Evolutionary conservation across 2,329 filamentous ascomycete species (phyloP).

Genomic region (Aspergillus terreus): DNA sequence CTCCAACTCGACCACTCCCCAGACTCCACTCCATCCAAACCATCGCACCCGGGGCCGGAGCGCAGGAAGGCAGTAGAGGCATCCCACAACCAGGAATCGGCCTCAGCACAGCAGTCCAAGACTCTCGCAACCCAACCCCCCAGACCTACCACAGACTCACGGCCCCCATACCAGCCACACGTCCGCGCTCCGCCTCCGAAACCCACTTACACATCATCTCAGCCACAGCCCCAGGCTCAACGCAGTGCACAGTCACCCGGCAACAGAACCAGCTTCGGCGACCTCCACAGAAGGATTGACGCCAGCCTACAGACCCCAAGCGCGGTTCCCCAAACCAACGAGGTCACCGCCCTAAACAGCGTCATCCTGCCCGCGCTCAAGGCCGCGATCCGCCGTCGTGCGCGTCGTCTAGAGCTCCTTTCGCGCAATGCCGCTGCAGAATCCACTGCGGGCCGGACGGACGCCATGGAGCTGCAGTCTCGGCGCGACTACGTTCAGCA

Average conservation of each 20-base stretch:
- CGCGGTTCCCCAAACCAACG: constrained; percentile 41
- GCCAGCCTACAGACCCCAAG: constrained; percentile 11
- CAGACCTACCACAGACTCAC: constrained; percentile 8
- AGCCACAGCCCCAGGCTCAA: constrained; percentile 9
- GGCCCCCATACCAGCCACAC: constrained; percentile 12
- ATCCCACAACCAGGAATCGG: constrained; percentile 28
- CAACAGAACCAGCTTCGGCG: constrained; percentile 4
- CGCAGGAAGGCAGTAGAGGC: constrained; percentile 25
- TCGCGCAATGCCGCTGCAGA: constrained; percentile 38
- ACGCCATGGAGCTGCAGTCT: constrained; percentile 50
- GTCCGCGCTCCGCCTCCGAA: constrained; percentile 35
- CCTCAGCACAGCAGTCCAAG: constrained; percentile 19
- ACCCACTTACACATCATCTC: constrained; percentile 57
- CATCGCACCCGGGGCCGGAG: constrained; percentile 4
- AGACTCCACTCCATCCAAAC: constrained; percentile 11
- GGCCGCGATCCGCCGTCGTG: constrained; percentile 78
- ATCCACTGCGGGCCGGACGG: constrained; percentile 49
- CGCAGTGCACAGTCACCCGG: constrained; percentile 8
- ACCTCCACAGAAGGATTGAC: constrained; percentile 8
- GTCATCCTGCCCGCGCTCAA: constrained; percentile 92
- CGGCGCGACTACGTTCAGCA: constrained; percentile 77
- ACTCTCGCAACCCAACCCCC: constrained; percentile 11
- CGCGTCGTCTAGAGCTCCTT: constrained; percentile 51
- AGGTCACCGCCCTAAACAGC: constrained; percentile 81
- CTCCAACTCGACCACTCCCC: constrained; percentile 33